Evolutionary conservation across 495 filamentous ascomycete species (phyloP).

Genomic region (Pyrenula massariospora): DNA sequence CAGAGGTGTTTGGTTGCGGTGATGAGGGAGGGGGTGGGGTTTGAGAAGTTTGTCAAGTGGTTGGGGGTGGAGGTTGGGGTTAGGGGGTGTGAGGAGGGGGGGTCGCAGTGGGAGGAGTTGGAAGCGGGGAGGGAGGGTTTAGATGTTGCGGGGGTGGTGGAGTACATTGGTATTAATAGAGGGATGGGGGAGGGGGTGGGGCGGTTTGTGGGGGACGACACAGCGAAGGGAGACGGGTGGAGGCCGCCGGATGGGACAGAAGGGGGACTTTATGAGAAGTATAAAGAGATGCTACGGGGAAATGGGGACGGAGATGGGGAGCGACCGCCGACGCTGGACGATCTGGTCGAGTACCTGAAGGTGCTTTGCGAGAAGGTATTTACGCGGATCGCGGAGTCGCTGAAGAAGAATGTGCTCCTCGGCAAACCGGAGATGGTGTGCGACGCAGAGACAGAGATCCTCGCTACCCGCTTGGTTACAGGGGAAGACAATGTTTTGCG

Average conservation of each 20-base stretch:
- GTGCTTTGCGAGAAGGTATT: slow-evolving; percentile 44
- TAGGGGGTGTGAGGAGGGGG: slow-evolving; percentile 23
- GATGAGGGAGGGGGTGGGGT: slow-evolving; percentile 69
- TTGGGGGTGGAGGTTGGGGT: slow-evolving; percentile 72
- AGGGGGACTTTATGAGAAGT: slow-evolving; percentile 33
- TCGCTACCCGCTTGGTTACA: not conserved
- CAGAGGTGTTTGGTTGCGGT: slow-evolving; percentile 61
- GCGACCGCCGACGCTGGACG: slow-evolving; percentile 32
- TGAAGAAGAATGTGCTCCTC: slow-evolving; percentile 43
- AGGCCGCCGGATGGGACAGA: slow-evolving; percentile 24
- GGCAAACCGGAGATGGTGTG: slow-evolving; percentile 31
- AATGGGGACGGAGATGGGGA: slow-evolving; percentile 6
- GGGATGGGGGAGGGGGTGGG: slow-evolving; percentile 34
- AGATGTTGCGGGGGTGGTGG: not conserved
- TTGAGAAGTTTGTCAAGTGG: slow-evolving; percentile 72
- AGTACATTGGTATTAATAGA: slow-evolving; percentile 37
- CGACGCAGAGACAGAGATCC: slow-evolving; percentile 13
- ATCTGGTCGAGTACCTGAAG: slow-evolving; percentile 36
- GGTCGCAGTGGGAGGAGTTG: slow-evolving; percentile 11
- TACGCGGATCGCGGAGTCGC: slow-evolving; percentile 43
- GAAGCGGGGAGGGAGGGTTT: not conserved
- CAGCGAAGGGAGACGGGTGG: slow-evolving; percentile 2
- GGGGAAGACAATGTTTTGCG: not conserved
- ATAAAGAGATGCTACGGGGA: slow-evolving; percentile 25
- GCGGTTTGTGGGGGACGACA: slow-evolving; percentile 20